These are phyloP conservation scores for Hypomyces rosellus DNA, from an alignment of 2,329 filamentous ascomycete genomes.

Conservation along the genomic window DNA sequence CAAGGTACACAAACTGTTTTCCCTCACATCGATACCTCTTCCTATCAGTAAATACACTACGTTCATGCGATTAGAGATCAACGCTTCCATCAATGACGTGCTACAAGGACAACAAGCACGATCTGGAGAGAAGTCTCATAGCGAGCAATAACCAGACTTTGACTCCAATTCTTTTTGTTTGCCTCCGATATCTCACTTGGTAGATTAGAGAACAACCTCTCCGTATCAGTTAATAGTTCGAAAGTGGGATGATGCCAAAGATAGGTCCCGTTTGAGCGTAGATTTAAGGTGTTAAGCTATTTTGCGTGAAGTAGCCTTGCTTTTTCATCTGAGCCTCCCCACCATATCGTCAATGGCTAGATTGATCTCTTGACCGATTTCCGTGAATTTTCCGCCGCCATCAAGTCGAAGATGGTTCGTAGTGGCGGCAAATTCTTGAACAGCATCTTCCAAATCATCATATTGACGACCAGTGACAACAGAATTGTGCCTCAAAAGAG, in stretches of 20 bases:
- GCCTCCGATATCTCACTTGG: conserved; percentile 18
- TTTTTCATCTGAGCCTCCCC: too few relatives aligned
- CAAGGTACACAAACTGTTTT: too few relatives aligned
- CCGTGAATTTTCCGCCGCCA: conserved; percentile 19
- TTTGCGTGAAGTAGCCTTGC: too few relatives aligned
- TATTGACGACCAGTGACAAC: conserved; percentile 28
- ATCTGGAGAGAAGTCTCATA: background rate
- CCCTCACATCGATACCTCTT: too few relatives aligned
- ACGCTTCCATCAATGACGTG: too few relatives aligned
- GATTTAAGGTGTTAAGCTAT: conserved; percentile 21
- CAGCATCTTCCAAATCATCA: conserved; percentile 15
- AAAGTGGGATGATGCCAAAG: conserved; percentile 33
- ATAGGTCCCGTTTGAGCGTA: conserved; percentile 30
- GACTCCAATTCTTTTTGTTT: conserved; percentile 20
- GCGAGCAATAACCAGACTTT: background rate
- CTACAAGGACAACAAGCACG: background rate
- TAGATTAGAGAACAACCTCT: conserved; percentile 7
- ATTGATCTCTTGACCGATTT: conserved; percentile 26
- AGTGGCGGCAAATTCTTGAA: conserved; percentile 9
- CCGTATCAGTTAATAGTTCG: conserved; percentile 5
- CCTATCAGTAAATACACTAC: too few relatives aligned
- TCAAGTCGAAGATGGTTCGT: conserved; percentile 18
- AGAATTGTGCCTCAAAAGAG: conserved; percentile 21
- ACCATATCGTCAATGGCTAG: conserved; percentile 22
- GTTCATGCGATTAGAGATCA: too few relatives aligned